A percentile compares a stretch with the other conserved stretches of the same genome.
phyloP scores from a whole-genome alignment of 768 basidiomycete species.

The Nevesoporus exiguus region DNA sequence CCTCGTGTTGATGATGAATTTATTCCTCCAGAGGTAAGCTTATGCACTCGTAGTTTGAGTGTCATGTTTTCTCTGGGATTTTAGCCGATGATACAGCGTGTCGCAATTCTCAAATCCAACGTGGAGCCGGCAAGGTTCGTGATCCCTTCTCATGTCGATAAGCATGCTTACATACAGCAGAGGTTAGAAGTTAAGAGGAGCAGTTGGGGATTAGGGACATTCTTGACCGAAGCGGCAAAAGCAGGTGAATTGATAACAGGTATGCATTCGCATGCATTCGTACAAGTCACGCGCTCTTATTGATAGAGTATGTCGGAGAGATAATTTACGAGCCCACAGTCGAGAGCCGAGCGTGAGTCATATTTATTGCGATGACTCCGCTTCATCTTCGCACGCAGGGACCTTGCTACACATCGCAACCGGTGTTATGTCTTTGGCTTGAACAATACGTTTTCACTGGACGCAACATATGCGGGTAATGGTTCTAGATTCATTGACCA shows the following conservation, averaged over 20 bases:
- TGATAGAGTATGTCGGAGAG: slow-evolving; percentile 66
- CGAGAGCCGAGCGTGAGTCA: slow-evolving; percentile 48
- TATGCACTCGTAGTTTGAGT: background rate
- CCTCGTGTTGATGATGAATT: background rate
- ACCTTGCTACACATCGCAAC: slow-evolving; percentile 43
- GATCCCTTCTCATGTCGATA: background rate
- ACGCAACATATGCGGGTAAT: slow-evolving; percentile 56
- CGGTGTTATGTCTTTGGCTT: slow-evolving; percentile 64
- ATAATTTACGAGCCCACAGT: slow-evolving; percentile 48
- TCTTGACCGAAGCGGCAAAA: slow-evolving; percentile 42
- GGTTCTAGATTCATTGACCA: slow-evolving; percentile 72
- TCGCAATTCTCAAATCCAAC: slow-evolving; percentile 49
- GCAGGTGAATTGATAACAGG: slow-evolving; percentile 50
- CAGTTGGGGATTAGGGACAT: slow-evolving; percentile 53
- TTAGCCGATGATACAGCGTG: slow-evolving; percentile 37
- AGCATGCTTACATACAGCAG: slow-evolving; percentile 27
- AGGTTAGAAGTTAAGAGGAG: slow-evolving; percentile 41
- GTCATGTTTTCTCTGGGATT: background rate
- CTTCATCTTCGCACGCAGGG: slow-evolving; percentile 26
- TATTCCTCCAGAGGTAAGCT: slow-evolving; percentile 24
- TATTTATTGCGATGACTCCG: background rate
- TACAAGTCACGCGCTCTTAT: background rate
- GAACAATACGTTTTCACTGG: slow-evolving; percentile 46
- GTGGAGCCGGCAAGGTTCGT: slow-evolving; percentile 42
- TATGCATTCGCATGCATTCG: background rate